These are phyloP conservation scores for Logfia minima DNA, from an alignment of 129 eudicot genomes.

Conservation along the genomic window DNA sequence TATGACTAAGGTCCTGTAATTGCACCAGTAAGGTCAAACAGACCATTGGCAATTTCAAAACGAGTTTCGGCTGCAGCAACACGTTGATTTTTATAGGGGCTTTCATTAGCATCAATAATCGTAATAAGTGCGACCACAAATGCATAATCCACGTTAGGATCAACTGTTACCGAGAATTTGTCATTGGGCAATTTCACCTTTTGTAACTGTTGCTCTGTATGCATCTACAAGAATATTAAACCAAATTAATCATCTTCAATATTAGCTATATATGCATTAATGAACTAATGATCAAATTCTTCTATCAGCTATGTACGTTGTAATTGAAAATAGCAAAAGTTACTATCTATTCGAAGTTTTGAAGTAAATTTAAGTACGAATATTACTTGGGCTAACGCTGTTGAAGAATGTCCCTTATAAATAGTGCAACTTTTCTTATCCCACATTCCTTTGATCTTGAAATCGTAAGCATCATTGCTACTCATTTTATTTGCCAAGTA, in stretches of 20 bases:
- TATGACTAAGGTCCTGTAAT: background rate
- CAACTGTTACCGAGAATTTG: constrained; percentile 42
- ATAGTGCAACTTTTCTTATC: constrained; percentile 27
- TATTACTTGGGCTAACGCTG: constrained; percentile 38
- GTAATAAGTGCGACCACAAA: constrained; percentile 43
- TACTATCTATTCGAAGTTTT: background rate
- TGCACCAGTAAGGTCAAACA: background rate
- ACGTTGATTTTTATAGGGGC: background rate
- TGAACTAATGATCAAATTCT: background rate
- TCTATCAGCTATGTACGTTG: background rate
- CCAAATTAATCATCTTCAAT: background rate
- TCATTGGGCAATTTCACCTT: constrained; percentile 32
- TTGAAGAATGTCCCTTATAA: constrained; percentile 32
- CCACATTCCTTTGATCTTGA: constrained; percentile 42
- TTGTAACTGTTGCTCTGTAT: constrained; percentile 18
- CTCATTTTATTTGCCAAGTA: constrained; percentile 15
- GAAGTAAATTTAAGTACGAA: background rate
- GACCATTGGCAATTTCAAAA: background rate
- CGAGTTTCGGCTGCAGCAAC: background rate
- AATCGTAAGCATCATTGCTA: background rate
- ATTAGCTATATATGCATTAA: background rate
- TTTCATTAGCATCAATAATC: constrained; percentile 32
- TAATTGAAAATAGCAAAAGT: background rate
- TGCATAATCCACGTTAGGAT: constrained; percentile 50
- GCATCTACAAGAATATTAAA: constrained; percentile 38